These are phyloP conservation scores for Asterophora lycoperdoides DNA, from an alignment of 768 basidiomycete species.

Conservation along the genomic window DNA sequence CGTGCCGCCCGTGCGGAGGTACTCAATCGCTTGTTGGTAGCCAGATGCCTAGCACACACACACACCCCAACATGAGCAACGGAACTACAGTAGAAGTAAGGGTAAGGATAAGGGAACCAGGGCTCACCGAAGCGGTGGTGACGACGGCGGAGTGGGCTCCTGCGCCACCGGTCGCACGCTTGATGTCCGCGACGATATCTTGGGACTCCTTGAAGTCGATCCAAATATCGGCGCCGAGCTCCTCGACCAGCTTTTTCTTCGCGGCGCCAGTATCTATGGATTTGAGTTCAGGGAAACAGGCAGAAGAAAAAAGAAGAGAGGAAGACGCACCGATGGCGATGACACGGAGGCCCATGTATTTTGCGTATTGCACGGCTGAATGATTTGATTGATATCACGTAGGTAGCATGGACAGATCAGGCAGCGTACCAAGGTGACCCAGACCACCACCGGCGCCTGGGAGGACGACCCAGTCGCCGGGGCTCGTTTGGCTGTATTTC, in stretches of 20 bases:
- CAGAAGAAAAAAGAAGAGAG: not conserved
- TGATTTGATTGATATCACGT: not conserved
- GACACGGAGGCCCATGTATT: slow-evolving; percentile 70
- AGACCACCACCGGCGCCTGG: slow-evolving; percentile 81
- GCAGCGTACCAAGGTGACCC: slow-evolving; percentile 62
- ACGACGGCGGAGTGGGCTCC: slow-evolving; percentile 73
- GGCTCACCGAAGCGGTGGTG: slow-evolving; percentile 47
- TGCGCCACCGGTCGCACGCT: slow-evolving; percentile 54
- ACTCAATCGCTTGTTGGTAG: slow-evolving; percentile 61
- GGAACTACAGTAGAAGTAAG: no score
- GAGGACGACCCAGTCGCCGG: slow-evolving; percentile 74
- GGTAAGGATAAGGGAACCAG: not conserved
- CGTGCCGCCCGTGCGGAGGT: slow-evolving; percentile 67
- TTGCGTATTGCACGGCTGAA: slow-evolving; percentile 74
- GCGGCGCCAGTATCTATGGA: slow-evolving; percentile 71
- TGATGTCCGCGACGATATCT: slow-evolving; percentile 63
- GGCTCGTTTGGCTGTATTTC: slow-evolving; percentile 59
- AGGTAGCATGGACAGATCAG: not conserved
- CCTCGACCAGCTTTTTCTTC: slow-evolving; percentile 41
- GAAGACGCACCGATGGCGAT: slow-evolving; percentile 59
- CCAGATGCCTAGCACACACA: slow-evolving; percentile 26
- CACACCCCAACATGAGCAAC: not conserved
- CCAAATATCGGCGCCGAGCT: slow-evolving; percentile 54
- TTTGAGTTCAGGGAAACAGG: no score
- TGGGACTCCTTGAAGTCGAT: slow-evolving; percentile 72